Percentiles rank a stretch among this genome's conserved stretches.
phyloP scores from a whole-genome alignment of 768 basidiomycete species.

The Psilocybe cubensis region DNA sequence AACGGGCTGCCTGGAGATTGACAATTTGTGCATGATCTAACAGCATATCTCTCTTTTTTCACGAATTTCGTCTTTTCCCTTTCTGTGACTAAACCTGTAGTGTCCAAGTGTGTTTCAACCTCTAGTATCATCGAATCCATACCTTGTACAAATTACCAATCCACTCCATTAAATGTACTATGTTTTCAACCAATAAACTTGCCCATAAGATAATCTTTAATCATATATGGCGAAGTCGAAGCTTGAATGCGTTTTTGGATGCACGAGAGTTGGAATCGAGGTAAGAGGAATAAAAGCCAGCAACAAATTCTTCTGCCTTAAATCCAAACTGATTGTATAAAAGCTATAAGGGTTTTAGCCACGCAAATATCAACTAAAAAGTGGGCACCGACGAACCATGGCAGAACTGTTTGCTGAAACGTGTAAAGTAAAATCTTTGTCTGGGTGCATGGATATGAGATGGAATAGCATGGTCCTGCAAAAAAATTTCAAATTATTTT shows the following conservation, averaged over 20 bases:
- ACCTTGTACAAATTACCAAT: slow-evolving; percentile 3
- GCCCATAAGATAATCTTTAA: background rate
- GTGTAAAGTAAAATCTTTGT: slow-evolving; percentile 80
- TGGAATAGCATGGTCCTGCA: slow-evolving; percentile 77
- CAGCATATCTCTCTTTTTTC: too few species aligned
- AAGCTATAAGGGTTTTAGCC: slow-evolving; percentile 43
- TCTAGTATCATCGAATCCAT: background rate
- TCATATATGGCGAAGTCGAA: slow-evolving; percentile 65
- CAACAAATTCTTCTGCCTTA: slow-evolving; percentile 84
- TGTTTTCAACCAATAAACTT: background rate
- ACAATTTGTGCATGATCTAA: too few species aligned
- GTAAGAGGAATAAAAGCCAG: slow-evolving; percentile 82
- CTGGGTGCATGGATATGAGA: slow-evolving; percentile 70
- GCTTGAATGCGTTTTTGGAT: slow-evolving; percentile 80
- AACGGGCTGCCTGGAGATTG: too few species aligned
- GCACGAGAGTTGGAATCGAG: slow-evolving; percentile 68
- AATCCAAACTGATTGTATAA: slow-evolving; percentile 88
- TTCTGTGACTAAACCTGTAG: too few species aligned
- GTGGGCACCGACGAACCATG: slow-evolving; percentile 50
- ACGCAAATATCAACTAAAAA: background rate
- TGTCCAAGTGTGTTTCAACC: background rate
- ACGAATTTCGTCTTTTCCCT: background rate
- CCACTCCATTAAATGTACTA: too few species aligned
- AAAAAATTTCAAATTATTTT: slow-evolving; percentile 6
- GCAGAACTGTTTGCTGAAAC: slow-evolving; percentile 83